Percentiles rank a stretch among this genome's conserved stretches.
phyloP scores from a whole-genome alignment of 352 stramenopile genomes.

The Globisporangium viniferum region DNA sequence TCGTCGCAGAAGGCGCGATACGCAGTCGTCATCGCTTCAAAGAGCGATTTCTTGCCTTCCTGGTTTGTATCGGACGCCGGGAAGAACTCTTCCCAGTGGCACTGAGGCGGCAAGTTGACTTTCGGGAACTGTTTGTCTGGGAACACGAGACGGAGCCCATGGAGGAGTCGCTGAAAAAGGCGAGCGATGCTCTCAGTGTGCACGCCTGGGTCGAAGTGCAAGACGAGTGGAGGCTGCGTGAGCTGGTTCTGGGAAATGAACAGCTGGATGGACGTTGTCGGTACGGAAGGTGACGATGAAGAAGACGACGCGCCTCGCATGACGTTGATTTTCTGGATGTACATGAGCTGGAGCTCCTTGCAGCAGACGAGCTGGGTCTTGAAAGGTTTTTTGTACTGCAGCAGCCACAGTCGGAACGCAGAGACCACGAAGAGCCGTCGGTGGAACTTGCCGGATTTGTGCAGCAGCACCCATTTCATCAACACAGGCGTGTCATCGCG shows the following conservation, averaged over 20 bases:
- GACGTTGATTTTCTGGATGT: conserved; percentile 37
- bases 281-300: conserved; percentile 3
- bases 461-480: conserved; percentile 64
- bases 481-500: conserved; percentile 46
- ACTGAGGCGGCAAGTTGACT: conserved; percentile 34
- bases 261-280: conserved; percentile 34
- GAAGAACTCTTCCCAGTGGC: conserved; percentile 58
- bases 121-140: conserved; percentile 29
- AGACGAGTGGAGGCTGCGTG: not conserved
- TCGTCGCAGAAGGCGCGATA: conserved; percentile 70
- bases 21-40: conserved; percentile 38
- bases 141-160: conserved; percentile 47
- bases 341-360: conserved; percentile 45
- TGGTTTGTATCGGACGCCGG: conserved; percentile 2
- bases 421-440: conserved; percentile 58
- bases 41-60: conserved; percentile 8
- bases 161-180: conserved; percentile 48
- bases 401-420: conserved; percentile 43
- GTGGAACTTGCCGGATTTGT: conserved; percentile 34
- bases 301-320: conserved; percentile 17
- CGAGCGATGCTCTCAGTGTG: conserved; percentile 52
- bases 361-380: conserved; percentile 27
- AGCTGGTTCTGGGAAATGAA: conserved; percentile 16
- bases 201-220: conserved; percentile 60
- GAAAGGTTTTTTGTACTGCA: conserved; percentile 51